A percentile compares a stretch with the other conserved stretches of the same genome.
These are phyloP conservation scores for Balakata baccata DNA, from an alignment of 345 rosid species.

Conservation along the genomic window DNA sequence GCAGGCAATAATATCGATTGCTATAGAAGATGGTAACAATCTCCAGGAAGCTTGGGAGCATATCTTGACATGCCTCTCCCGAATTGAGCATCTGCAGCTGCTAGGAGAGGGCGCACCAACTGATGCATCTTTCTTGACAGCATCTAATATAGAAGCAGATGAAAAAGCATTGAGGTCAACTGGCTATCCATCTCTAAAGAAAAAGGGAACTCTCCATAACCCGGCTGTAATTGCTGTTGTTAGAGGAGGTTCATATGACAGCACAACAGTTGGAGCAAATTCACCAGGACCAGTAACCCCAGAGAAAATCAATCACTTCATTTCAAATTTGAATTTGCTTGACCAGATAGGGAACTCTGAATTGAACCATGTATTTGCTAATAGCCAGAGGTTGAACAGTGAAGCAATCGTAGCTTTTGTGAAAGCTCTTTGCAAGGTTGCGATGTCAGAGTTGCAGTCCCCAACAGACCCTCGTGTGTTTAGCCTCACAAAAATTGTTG, in stretches of 20 bases:
- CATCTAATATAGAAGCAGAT: constrained; percentile 62
- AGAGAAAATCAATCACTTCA: constrained; percentile 70
- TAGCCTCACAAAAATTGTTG: constrained; percentile 92
- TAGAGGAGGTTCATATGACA: constrained; percentile 95
- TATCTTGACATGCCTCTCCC: constrained; percentile 88
- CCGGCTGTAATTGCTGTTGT: constrained; percentile 97
- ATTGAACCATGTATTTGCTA: constrained; percentile 92
- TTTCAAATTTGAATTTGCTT: constrained; percentile 87
- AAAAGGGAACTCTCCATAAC: constrained; percentile 81
- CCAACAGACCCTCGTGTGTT: constrained; percentile 99
- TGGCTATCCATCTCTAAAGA: constrained; percentile 68
- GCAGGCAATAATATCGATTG: constrained; percentile 89
- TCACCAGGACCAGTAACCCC: constrained; percentile 61
- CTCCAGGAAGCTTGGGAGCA: constrained; percentile 98
- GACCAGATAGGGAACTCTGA: constrained; percentile 93
- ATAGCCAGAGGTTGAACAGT: constrained; percentile 88
- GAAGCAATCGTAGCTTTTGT: constrained; percentile 95
- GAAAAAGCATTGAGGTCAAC: constrained; percentile 54
- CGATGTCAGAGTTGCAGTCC: constrained; percentile 90
- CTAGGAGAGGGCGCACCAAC: constrained; percentile 95
- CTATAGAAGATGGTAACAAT: constrained; percentile 91
- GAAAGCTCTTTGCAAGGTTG: constrained; percentile 90
- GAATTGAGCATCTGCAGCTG: constrained; percentile 90
- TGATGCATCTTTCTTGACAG: constrained; percentile 76
- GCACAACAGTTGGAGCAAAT: constrained; percentile 61